Conservation (phyloP, 2,329 filamentous ascomycete species). For the Scytalidium sp. region DNA sequence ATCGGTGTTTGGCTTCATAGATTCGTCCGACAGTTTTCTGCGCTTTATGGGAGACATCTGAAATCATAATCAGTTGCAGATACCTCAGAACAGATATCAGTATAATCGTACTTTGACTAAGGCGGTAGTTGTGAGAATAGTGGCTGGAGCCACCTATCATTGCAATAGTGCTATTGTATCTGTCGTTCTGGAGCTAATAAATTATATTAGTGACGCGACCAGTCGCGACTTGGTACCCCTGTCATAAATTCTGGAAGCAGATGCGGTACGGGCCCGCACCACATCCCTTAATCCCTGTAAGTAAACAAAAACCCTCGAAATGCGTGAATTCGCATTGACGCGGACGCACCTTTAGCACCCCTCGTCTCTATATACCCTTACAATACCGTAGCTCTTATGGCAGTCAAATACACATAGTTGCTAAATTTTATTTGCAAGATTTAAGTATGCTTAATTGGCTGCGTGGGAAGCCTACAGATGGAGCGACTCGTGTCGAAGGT, state of each 20-base stretch:
- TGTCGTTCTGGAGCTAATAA: too few relatives aligned
- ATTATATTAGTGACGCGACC: too few relatives aligned
- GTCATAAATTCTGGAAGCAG: background rate
- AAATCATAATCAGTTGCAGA: background rate
- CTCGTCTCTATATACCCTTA: background rate
- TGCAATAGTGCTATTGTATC: too few relatives aligned
- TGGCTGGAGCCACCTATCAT: too few relatives aligned
- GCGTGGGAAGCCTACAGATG: constrained; percentile 22
- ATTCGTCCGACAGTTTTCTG: background rate
- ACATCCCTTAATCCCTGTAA: constrained; percentile 5
- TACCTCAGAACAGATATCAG: background rate
- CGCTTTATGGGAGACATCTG: background rate
- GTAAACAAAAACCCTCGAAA: constrained; percentile 19
- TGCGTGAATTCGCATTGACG: background rate
- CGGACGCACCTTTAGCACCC: constrained; percentile 1
- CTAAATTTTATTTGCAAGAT: background rate
- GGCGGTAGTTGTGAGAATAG: too few relatives aligned
- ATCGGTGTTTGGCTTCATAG: background rate
- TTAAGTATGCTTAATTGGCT: constrained; percentile 32
- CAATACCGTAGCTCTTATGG: constrained; percentile 5
- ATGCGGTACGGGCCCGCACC: background rate
- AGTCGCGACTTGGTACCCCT: background rate
- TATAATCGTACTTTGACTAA: background rate
- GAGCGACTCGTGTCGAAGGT: constrained; percentile 19
- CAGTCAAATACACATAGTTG: background rate